Evolutionary conservation across 352 stramenopile genomes (phyloP).

Genomic region (Phytopythium litorale): DNA sequence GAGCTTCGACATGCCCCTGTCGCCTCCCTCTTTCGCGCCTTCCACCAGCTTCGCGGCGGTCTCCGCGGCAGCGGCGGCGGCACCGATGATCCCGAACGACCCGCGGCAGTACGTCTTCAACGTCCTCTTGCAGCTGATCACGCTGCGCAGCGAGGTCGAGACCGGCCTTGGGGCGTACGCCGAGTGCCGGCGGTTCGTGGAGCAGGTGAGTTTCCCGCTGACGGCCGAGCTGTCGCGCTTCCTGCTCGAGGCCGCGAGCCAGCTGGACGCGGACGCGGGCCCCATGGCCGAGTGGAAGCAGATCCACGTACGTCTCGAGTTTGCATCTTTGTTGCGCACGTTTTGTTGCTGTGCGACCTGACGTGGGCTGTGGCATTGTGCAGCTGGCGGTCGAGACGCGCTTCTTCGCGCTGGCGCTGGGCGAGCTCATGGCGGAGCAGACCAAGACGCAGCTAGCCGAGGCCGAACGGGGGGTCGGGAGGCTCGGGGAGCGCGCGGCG

Average conservation of each 20-base stretch:
- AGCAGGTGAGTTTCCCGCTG: conserved; percentile 45
- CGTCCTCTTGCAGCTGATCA: conserved; percentile 74
- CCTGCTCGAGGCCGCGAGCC: conserved; percentile 28
- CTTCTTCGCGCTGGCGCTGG: conserved; percentile 64
- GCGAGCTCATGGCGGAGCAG: conserved; percentile 42
- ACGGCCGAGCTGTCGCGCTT: conserved; percentile 44
- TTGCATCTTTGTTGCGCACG: neutral
- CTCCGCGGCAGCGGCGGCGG: neutral
- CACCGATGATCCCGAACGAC: conserved; percentile 32
- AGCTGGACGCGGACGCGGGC: conserved; percentile 16
- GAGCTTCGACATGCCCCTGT: conserved; percentile 20
- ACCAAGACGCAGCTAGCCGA: conserved; percentile 50
- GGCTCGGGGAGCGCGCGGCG: conserved; percentile 29
- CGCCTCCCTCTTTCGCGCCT: conserved; percentile 7
- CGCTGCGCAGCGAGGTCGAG: conserved; percentile 65
- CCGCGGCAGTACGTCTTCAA: conserved; percentile 80
- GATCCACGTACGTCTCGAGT: conserved; percentile 48
- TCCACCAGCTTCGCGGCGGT: neutral
- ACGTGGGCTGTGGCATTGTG: neutral
- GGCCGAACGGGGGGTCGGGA: conserved; percentile 48
- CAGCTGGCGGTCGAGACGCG: conserved; percentile 70
- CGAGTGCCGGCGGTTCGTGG: conserved; percentile 54
- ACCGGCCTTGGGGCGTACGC: conserved; percentile 54
- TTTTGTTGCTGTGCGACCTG: neutral
- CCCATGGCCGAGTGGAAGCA: conserved; percentile 41